These are phyloP conservation scores for Solanum arcanum DNA, from an alignment of 257 asterid species.

Conservation along the genomic window DNA sequence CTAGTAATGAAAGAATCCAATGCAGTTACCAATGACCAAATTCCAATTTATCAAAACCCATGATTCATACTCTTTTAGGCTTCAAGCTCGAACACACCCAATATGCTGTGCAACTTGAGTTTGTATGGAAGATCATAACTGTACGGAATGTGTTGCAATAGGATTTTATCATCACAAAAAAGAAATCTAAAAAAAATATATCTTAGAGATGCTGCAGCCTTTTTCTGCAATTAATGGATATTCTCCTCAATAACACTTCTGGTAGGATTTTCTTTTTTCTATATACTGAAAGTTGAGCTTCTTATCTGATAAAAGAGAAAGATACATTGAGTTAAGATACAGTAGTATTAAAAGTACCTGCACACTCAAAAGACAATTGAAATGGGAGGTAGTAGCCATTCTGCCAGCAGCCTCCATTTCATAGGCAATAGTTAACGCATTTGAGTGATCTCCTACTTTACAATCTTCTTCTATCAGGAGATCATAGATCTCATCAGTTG, in stretches of 20 bases:
- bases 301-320: background rate
- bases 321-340: background rate
- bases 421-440: slow-evolving; percentile 94
- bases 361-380: slow-evolving; percentile 91
- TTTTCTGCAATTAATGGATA: background rate
- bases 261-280: background rate
- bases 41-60: background rate
- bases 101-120: background rate
- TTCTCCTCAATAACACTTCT: background rate
- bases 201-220: background rate
- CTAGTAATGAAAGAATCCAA: background rate
- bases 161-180: background rate
- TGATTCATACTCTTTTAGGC: background rate
- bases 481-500: slow-evolving; percentile 91
- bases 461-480: slow-evolving; percentile 88
- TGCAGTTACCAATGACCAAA: background rate
- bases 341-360: slow-evolving; percentile 51
- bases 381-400: slow-evolving; percentile 95
- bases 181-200: background rate
- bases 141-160: background rate
- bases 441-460: slow-evolving; percentile 89
- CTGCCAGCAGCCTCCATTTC: slow-evolving; percentile 99
- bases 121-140: background rate
- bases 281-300: background rate
- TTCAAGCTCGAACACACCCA: background rate